Evolutionary conservation across 2,329 filamentous ascomycete genomes (phyloP).

Genomic region (Catunica adiposa): DNA sequence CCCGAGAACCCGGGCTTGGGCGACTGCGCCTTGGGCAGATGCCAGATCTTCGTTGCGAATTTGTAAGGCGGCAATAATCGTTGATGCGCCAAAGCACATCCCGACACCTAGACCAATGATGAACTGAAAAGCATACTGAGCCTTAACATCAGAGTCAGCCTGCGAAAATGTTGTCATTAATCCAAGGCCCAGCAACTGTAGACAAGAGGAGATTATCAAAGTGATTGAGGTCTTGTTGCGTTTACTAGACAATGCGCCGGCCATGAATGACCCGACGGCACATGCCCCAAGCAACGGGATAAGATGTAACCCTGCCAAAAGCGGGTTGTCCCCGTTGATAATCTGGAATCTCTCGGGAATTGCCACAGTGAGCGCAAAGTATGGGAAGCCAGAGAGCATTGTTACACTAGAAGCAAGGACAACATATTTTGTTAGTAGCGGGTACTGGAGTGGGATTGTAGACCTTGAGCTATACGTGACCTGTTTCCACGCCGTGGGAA

Average conservation of each 20-base stretch:
- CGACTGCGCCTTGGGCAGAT: constrained; percentile 41
- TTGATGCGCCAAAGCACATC: constrained; percentile 38
- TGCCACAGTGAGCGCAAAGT: constrained; percentile 40
- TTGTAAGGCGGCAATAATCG: constrained; percentile 37
- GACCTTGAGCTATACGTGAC: not conserved
- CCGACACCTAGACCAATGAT: constrained; percentile 44
- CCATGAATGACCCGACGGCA: constrained; percentile 38
- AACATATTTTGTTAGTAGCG: constrained; percentile 1
- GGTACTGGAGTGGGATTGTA: not conserved
- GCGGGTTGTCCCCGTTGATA: constrained; percentile 34
- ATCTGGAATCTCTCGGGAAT: constrained; percentile 46
- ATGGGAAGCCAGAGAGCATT: constrained; percentile 39
- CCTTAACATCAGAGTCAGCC: constrained; percentile 21
- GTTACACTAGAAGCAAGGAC: constrained; percentile 29
- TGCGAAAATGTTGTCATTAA: constrained; percentile 30
- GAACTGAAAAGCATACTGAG: constrained; percentile 37
- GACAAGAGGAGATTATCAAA: constrained; percentile 30
- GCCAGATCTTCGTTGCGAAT: constrained; percentile 36
- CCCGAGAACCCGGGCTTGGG: constrained; percentile 43
- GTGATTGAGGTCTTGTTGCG: constrained; percentile 37
- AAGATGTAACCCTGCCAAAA: constrained; percentile 40
- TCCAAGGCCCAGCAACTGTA: constrained; percentile 37
- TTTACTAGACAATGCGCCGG: constrained; percentile 35
- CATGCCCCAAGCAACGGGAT: constrained; percentile 41
- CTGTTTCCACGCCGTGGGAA: not conserved